Conservation (phyloP, 768 basidiomycete species). For the Kwoniella shandongensis region DNA sequence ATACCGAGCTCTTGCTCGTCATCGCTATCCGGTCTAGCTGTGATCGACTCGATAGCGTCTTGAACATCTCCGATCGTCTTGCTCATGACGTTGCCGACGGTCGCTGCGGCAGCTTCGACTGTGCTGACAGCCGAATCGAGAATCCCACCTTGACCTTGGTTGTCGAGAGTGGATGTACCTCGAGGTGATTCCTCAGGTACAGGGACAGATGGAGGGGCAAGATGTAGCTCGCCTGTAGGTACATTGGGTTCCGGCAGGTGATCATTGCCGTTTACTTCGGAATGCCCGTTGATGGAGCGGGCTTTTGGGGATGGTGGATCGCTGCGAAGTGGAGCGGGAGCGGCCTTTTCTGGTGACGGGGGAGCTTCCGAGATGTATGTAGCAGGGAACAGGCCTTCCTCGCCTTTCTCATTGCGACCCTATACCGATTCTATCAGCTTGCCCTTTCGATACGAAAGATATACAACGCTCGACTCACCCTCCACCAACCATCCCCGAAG, state of each 20-base stretch:
- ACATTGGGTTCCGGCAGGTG: not conserved
- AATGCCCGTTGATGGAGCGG: not conserved
- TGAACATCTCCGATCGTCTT: constrained; percentile 89
- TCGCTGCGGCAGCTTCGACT: constrained; percentile 26
- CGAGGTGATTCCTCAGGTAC: constrained; percentile 20
- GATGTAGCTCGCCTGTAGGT: constrained; percentile 5
- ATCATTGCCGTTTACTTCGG: not conserved
- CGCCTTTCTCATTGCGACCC: constrained; percentile 80
- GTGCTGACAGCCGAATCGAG: constrained; percentile 18
- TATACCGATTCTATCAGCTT: constrained; percentile 47
- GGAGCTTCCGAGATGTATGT: constrained; percentile 73
- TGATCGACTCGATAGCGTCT: constrained; percentile 83
- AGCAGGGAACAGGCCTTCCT: constrained; percentile 85
- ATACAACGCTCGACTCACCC: constrained; percentile 57
- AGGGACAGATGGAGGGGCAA: constrained; percentile 8
- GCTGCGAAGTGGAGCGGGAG: constrained; percentile 9
- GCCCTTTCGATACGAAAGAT: constrained; percentile 2
- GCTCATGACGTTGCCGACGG: constrained; percentile 62
- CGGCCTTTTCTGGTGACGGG: constrained; percentile 50
- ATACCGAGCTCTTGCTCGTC: constrained; percentile 40
- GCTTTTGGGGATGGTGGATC: constrained; percentile 24
- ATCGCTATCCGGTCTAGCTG: constrained; percentile 57
- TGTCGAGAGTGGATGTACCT: constrained; percentile 10
- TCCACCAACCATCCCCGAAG: constrained; percentile 96
- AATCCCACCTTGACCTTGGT: constrained; percentile 14